Evolutionary conservation across 306 rosid species (phyloP), one percentile per base, ranked within the genome.

Genomic region (Cucurbita ficifolia): DNA sequence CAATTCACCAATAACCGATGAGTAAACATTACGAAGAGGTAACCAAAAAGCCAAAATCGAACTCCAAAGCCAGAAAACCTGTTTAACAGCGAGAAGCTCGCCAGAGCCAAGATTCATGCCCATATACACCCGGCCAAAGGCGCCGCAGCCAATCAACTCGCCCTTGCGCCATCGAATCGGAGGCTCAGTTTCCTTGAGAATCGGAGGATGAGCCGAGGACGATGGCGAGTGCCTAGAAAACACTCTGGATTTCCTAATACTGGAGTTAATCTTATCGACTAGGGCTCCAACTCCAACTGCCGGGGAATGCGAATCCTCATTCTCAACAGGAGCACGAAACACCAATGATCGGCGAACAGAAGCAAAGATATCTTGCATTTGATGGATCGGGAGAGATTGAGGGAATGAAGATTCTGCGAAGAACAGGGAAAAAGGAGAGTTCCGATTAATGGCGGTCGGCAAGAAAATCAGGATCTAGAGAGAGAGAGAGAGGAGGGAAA

Each of bases 91-190:
- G 14, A 94, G 85, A 83, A 94, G 99, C 87, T 94, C 99, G 79
- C 99, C 99, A 46, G 99, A 94, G 70, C 84, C 99, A 76, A 94
- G 97, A 85, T 94, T 94, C 99, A 94, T 94, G 45, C 99, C 99
- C 89, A 94, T 93, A 75, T 94, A 94, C 40, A 94, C 99, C n/a
- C 90, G 96, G 3, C 99, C 99, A 64, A 94, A 94, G 70, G 99
- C 97, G 33, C 99, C 99, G 73, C 96, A 94, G 45, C 99, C 99
- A 77, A 94, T 91, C 88, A 94, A 85, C 82, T 94, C 99, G 33
- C 99, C 99, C 74, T 91, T 94, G 56, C 97, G 92, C 99, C 99
- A 94, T 88, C 99, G 89, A 86, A 94, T 94, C 86, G 87, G 80
- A 10, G 81, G 92, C 6, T 77, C 78, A 13, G 59, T 52, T 12